Conservation (phyloP, 768 basidiomycete genomes). For the Amanita fuliginea region DNA sequence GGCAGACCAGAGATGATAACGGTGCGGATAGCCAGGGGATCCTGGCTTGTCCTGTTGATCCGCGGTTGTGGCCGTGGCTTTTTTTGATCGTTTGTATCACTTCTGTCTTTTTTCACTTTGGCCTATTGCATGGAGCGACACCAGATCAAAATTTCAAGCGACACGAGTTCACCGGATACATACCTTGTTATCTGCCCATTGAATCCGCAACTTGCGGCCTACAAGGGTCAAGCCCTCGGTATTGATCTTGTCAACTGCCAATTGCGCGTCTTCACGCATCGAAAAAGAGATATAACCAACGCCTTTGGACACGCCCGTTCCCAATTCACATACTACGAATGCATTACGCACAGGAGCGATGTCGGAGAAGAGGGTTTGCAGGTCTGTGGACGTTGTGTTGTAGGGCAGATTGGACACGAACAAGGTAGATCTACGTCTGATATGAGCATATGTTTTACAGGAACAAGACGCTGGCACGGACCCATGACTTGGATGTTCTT, state of each 20-base stretch:
- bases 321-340: conserved; percentile 81
- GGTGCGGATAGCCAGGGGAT: conserved; percentile 80
- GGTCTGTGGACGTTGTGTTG: conserved; percentile 79
- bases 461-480: neutral
- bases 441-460: neutral
- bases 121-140: conserved; percentile 18
- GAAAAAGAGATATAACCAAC: conserved; percentile 96
- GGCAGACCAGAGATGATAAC: conserved; percentile 71
- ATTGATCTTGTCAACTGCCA: conserved; percentile 53
- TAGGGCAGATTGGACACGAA: conserved; percentile 94
- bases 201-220: conserved; percentile 59
- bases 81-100: conserved; percentile 20
- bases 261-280: conserved; percentile 77
- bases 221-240: conserved; percentile 56
- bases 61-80: conserved; percentile 20
- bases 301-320: conserved; percentile 73
- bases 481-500: conserved; percentile 21
- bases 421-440: conserved; percentile 56
- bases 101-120: conserved; percentile 29
- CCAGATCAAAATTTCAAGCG: neutral
- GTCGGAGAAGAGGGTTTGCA: conserved; percentile 90
- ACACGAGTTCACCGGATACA: conserved; percentile 7
- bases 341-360: conserved; percentile 90
- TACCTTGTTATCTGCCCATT: conserved; percentile 79
- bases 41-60: conserved; percentile 26